Evolutionary conservation across 176 grass and related monocot species (phyloP), one percentile per base, ranked within the genome.

Genomic region (Carex myosuroides): DNA sequence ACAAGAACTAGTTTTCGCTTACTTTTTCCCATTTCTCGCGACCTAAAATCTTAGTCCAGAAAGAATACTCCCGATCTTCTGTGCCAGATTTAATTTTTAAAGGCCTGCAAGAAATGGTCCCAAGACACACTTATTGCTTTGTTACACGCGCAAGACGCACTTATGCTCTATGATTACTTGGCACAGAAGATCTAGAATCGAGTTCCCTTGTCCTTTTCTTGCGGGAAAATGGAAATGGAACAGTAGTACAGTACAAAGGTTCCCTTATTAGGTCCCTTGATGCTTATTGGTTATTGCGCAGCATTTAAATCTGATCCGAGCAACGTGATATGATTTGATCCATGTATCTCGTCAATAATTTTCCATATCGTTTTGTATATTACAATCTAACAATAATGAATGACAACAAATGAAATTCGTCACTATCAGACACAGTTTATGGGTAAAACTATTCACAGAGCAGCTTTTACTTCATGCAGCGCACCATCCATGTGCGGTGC

Each of bases 1-100:
- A 66, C 79, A 82, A 64, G 18, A 82, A 82, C 80, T 82, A 55
- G 60, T 76, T 80, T 85, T 61, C 60, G 73, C 42, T 33, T 16
- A 41, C 84, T 69, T 86, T 62, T 80, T 72, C 74, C 72, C 22
- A 64, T 79, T 85, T 74, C 54, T 75, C 58, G 61, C 35, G 44
- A 57, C 83, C 70, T 20, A 63, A 63, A 30, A 82, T 46, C 44
- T 22, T 6, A 22, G 41, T 72, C 17, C n/a, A 20, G 0, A 48
- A 73, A 73, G n/a, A 50, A 26, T 14, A 73, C 12, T 0, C 50
- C 9, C 2, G 41, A 73, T 73, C 24, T 42, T 46, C 69, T 24
- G 16, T 72, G 39, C 18, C 18, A 7, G 5, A 18, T 59, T 59
- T 59, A 18, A 59, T 59, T 6, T 59, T 59, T n/a, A 18, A 58